These are phyloP conservation scores for Phylloporus sp. DNA, from an alignment of 1,284 basidiomycete species.

Conservation along the genomic window DNA sequence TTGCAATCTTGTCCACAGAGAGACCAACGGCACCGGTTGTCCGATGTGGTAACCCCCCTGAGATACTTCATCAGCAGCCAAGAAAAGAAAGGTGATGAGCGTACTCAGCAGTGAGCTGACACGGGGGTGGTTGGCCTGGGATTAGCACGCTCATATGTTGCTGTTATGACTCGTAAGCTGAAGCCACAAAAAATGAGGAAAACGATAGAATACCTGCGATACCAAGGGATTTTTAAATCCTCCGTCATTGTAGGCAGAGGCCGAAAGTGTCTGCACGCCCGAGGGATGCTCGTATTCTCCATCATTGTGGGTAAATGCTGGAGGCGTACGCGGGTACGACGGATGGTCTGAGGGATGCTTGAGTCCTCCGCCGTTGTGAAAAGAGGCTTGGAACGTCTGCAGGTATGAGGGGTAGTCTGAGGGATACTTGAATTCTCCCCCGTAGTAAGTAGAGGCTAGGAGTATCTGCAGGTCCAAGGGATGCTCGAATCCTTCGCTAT, in stretches of 20 bases:
- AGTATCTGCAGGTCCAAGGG: too few species aligned
- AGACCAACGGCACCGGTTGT: neutral
- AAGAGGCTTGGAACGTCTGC: too few species aligned
- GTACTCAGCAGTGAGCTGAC: constrained; percentile 7
- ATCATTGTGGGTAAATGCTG: too few species aligned
- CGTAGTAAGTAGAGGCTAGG: too few species aligned
- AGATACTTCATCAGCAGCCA: neutral
- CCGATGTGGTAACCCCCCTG: constrained; percentile 1
- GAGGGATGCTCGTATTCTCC: too few species aligned
- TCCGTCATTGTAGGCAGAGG: neutral
- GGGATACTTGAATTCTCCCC: too few species aligned
- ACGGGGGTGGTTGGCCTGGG: neutral
- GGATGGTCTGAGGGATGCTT: too few species aligned
- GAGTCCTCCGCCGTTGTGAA: too few species aligned
- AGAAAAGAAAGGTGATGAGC: neutral
- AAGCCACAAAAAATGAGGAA: neutral
- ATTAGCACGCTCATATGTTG: neutral
- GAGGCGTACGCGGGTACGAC: too few species aligned
- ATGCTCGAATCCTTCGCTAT: too few species aligned
- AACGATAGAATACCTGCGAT: neutral
- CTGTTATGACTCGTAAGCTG: constrained; percentile 16
- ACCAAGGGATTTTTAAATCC: neutral
- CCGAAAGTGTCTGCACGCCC: neutral
- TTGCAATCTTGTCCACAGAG: neutral
- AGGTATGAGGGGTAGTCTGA: too few species aligned